These are phyloP conservation scores for Tetracladium setigerum DNA, from an alignment of 495 filamentous ascomycete species.

Conservation along the genomic window DNA sequence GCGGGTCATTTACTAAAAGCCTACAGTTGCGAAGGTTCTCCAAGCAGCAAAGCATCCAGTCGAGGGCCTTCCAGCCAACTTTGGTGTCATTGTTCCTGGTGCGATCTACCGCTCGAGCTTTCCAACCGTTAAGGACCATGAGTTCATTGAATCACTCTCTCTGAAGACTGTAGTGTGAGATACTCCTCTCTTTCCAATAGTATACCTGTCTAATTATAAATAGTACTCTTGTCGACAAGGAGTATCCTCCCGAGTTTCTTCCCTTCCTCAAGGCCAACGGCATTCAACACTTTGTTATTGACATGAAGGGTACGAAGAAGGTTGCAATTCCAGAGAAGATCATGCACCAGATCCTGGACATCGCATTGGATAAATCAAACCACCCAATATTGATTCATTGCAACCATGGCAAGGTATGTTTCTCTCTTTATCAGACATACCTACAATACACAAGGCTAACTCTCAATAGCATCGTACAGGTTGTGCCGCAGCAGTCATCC, in stretches of 20 bases:
- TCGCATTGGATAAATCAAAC: constrained; percentile 58
- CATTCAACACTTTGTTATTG: constrained; percentile 62
- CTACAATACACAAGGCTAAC: constrained; percentile 12
- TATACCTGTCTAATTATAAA: constrained; percentile 18
- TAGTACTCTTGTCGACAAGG: constrained; percentile 70
- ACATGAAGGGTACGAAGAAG: constrained; percentile 74
- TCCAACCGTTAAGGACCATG: constrained; percentile 55
- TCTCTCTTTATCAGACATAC: not conserved
- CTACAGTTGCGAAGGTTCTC: constrained; percentile 27
- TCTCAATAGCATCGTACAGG: constrained; percentile 66
- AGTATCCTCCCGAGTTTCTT: constrained; percentile 43
- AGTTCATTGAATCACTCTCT: constrained; percentile 52
- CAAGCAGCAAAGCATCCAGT: constrained; percentile 6
- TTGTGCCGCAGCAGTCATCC: constrained; percentile 66
- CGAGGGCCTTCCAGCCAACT: constrained; percentile 50
- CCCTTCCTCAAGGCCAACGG: constrained; percentile 51
- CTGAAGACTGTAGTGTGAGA: constrained; percentile 71
- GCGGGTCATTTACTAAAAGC: no score
- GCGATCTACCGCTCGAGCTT: constrained; percentile 69
- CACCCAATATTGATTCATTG: constrained; percentile 79
- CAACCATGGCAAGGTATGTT: constrained; percentile 73
- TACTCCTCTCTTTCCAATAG: not conserved
- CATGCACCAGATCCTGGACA: constrained; percentile 54
- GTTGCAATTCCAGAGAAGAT: constrained; percentile 48
- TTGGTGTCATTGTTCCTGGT: constrained; percentile 54